Base-by-base conservation (phyloP, 108 stramenopile species). In the Chaetoceros tenuissimus region DNA sequence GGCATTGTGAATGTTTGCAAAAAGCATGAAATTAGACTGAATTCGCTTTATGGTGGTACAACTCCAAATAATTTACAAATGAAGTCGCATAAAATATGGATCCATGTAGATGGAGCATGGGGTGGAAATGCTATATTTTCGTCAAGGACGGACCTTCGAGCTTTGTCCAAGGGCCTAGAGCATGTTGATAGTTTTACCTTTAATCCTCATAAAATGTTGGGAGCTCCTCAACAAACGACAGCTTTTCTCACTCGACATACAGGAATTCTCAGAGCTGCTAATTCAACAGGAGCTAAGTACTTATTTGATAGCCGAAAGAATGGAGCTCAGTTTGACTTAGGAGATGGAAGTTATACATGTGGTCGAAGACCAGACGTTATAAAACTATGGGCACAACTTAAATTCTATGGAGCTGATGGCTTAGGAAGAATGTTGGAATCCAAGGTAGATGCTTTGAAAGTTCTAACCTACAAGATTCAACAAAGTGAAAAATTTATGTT, bases 141-240 rank as follows among this genome's bases (percentile, higher is more conserved):
- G 21, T 26, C 46, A 19, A 29, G 65, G 10, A 31, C 56, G 2
- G 17, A 53, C 3, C 7, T 74, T 18, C 67, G 70, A 26, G 40
- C 62, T 18, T 31, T 60, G 24, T 56, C 71, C 20, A 59, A 56
- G 46, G 74, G 74, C 47, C 57, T 66, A 20, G 62, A 68, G 10
- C 62, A 60, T 23, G 71, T 70, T 3, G 79, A 80, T 67, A 66
- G 68, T n/a, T 75, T 80, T 48, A 75, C 71, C 29, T 63, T 75
- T 59, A 80, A 80, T 31, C 79, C 74, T 2, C 79, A 80, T 64
- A 80, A 80, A 59, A 71, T 80, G 79, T 55, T 80, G 16, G 74
- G 79, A 20, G 71, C 74, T 30, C 79, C 79, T 3, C 73, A 72
- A 50, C 79, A 80, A 59, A 75, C 74, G 3, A 76, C 73, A 1